These are phyloP conservation scores for Metschnikowia anglica DNA, from an alignment of 805 yeast species.

Conservation along the genomic window DNA sequence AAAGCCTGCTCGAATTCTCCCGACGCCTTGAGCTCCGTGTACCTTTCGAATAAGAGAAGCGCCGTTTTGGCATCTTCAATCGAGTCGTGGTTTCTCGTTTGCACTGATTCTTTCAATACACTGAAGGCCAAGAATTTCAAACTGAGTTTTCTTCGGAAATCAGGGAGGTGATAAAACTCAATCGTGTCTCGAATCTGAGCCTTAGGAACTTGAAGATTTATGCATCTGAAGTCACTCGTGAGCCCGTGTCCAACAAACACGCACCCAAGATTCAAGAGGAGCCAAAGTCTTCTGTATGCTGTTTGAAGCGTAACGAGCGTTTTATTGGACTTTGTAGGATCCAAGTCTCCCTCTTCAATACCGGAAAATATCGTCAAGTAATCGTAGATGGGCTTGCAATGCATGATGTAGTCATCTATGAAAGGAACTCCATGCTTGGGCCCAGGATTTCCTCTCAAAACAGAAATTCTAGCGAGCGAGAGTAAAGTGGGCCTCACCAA, in stretches of 20 bases:
- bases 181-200: slow-evolving; percentile 89
- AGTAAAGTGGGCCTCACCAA: slow-evolving; percentile 72
- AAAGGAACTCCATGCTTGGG: slow-evolving; percentile 70
- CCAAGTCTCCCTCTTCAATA: slow-evolving; percentile 88
- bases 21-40: slow-evolving; percentile 54
- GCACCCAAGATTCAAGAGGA: slow-evolving; percentile 83
- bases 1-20: slow-evolving; percentile 64
- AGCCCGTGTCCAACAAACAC: slow-evolving; percentile 95
- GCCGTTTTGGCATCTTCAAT: slow-evolving; percentile 95
- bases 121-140: slow-evolving; percentile 84
- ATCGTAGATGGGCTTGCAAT: slow-evolving; percentile 69
- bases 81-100: slow-evolving; percentile 92
- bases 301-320: slow-evolving; percentile 77
- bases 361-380: slow-evolving; percentile 91
- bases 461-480: slow-evolving; percentile 87
- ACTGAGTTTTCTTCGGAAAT: slow-evolving; percentile 74
- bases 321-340: slow-evolving; percentile 61
- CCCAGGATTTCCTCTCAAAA: slow-evolving; percentile 69
- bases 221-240: slow-evolving; percentile 86
- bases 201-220: slow-evolving; percentile 84
- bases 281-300: slow-evolving; percentile 87
- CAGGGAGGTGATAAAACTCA: slow-evolving; percentile 70
- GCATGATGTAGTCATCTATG: slow-evolving; percentile 88
- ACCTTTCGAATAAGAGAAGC: slow-evolving; percentile 68
- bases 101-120: slow-evolving; percentile 72